These are phyloP conservation scores for Pichia gijzeniarum DNA, from an alignment of 805 yeast genomes.

Conservation along the genomic window DNA sequence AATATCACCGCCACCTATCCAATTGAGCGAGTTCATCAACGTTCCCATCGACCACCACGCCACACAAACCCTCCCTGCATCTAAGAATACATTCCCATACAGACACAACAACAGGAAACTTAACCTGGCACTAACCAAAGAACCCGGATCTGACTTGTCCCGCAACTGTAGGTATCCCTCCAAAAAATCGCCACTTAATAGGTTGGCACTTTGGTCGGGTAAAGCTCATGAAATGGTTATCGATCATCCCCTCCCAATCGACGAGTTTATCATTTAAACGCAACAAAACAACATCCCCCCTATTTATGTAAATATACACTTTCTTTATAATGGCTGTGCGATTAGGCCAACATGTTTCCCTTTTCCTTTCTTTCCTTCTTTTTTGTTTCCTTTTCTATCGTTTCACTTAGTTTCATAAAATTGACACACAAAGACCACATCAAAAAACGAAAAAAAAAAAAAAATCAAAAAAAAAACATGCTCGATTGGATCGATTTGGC, in stretches of 20 bases:
- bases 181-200: conserved; percentile 24
- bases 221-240: conserved; percentile 29
- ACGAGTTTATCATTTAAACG: conserved; percentile 7
- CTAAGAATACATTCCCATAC: conserved; percentile 20
- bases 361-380: too few species aligned
- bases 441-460: too few species aligned
- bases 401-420: too few species aligned
- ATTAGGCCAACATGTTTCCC: neutral
- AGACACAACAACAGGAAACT: conserved; percentile 24
- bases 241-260: conserved; percentile 8
- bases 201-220: conserved; percentile 28
- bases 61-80: neutral
- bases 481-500: too few species aligned
- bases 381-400: too few species aligned
- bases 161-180: conserved; percentile 2
- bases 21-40: conserved; percentile 5
- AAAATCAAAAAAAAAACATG: too few species aligned
- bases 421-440: too few species aligned
- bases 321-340: conserved; percentile 3
- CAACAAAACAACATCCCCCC: neutral
- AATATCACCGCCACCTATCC: conserved; percentile 1
- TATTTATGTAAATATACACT: neutral
- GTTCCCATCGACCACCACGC: neutral
- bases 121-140: conserved; percentile 25
- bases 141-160: conserved; percentile 2